phyloP scores from a whole-genome alignment of 2,329 filamentous ascomycete species.

The Aspergillus bombycis region DNA sequence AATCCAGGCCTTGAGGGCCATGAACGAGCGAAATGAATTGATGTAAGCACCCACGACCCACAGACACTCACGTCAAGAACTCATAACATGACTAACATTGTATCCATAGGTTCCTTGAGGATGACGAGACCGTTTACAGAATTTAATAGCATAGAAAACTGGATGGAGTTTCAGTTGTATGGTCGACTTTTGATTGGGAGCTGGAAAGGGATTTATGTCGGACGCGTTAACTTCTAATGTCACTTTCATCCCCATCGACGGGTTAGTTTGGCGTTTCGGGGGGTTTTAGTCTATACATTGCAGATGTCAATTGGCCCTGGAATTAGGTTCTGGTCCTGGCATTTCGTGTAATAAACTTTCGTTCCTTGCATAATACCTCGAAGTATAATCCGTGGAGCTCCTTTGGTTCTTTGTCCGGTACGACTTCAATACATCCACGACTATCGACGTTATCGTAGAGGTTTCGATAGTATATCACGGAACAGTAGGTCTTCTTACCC shows the following conservation, averaged over 20 bases:
- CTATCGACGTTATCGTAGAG: background rate
- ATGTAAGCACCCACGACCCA: slow-evolving; percentile 68
- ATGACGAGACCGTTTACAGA: slow-evolving; percentile 70
- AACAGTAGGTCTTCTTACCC: background rate
- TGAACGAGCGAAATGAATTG: slow-evolving; percentile 84
- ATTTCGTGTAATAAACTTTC: background rate
- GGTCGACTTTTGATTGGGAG: background rate
- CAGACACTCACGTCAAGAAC: background rate
- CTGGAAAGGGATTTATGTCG: slow-evolving; percentile 7
- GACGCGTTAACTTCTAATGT: background rate
- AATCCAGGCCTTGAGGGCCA: slow-evolving; percentile 72
- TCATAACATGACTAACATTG: slow-evolving; percentile 13
- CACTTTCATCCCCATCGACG: slow-evolving; percentile 14
- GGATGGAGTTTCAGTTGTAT: slow-evolving; percentile 11
- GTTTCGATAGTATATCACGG: background rate
- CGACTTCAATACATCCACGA: background rate
- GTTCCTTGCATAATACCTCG: slow-evolving; percentile 4
- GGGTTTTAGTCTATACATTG: background rate
- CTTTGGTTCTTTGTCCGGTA: background rate
- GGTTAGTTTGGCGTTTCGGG: slow-evolving; percentile 15
- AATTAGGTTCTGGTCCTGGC: background rate
- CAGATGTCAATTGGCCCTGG: background rate
- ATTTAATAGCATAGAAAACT: slow-evolving; percentile 51
- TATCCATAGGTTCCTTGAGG: slow-evolving; percentile 45
- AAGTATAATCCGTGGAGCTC: background rate